phyloP scores from a whole-genome alignment of 306 rosid genomes.

The cucumber (Cucumis sativus) region DNA sequence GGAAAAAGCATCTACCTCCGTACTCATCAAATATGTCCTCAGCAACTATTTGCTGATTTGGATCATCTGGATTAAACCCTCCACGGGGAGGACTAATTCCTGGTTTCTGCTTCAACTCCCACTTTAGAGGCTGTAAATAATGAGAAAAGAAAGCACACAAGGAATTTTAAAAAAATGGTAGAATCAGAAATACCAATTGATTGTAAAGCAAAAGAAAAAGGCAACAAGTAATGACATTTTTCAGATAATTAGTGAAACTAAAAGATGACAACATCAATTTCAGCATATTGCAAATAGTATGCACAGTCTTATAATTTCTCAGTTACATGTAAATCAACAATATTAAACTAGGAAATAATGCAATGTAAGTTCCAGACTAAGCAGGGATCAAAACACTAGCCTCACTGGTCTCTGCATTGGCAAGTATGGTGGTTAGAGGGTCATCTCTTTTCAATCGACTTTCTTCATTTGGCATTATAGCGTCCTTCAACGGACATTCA shows the following conservation, averaged over 20 bases:
- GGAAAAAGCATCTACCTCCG: slow-evolving; percentile 43
- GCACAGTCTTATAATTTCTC: not conserved
- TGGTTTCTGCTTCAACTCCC: slow-evolving; percentile 99
- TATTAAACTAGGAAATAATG: not conserved
- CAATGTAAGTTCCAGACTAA: not conserved
- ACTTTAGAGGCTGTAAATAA: slow-evolving; percentile 68
- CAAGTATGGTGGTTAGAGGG: slow-evolving; percentile 82
- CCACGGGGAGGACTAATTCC: slow-evolving; percentile 99
- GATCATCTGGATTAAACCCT: slow-evolving; percentile 84
- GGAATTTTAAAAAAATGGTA: not conserved
- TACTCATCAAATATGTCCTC: slow-evolving; percentile 96
- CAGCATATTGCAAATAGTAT: not conserved
- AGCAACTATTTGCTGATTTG: slow-evolving; percentile 94
- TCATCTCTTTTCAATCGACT: slow-evolving; percentile 86
- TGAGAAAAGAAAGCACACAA: not conserved
- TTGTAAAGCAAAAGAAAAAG: not conserved
- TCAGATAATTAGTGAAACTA: not conserved
- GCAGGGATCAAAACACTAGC: slow-evolving; percentile 22
- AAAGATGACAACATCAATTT: not conserved
- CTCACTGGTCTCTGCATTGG: slow-evolving; percentile 70
- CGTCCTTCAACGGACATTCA: slow-evolving; percentile 92
- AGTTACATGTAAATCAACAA: not conserved
- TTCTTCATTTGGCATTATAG: slow-evolving; percentile 82
- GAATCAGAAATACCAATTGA: not conserved
- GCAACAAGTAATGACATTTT: not conserved